Base-by-base conservation (phyloP, 495 filamentous ascomycete species). In the Extremus antarcticus region DNA sequence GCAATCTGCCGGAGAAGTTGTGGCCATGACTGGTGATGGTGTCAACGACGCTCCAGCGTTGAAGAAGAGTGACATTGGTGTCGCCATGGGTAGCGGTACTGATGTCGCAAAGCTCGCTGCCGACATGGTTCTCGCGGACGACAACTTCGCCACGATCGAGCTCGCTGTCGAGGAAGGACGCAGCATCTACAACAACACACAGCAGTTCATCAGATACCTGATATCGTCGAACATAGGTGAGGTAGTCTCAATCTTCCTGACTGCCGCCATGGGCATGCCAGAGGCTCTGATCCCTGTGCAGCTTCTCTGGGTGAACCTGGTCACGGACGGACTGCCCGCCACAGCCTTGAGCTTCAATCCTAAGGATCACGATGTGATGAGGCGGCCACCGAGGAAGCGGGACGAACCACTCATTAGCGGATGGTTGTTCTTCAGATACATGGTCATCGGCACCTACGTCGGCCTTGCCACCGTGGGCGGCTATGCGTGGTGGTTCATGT, bases 401-500 rank as follows among this genome's bases (percentile, higher is more conserved):
- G 90, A 96, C 61, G 94, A 99, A 71, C 70, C 84, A 15, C 82
- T 99, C 50, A 87, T 99, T 35, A 81, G 87, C 46, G 87, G 90
- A 52, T 99, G 94, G 94, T 73, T 99, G 21, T 91, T 99, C 73
- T 94, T 97, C 78, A 81, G 94, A 38, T 99, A 99, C 71, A 79
- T 99, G 78, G 84, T 97, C 22, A 90, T 99, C 64, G 94, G 94
- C 35, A 86, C 77, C 8, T 99, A 97, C 58, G 94, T 99, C 52
- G 94, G 94, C 62, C 79, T 83, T 29, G 94, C 94, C 41, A 99
- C 94, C 7, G 94, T 99, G 2, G 89, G 86, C 67, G 94, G 94
- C 29, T 99, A 99, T 68, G 91, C 90, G 23, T 99, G 94, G 94
- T 97, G 90, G 88, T 99, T 99, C 75, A 86, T 97, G 83, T 95